Percentiles rank a stretch among this genome's conserved stretches.
These are phyloP conservation scores for Juglanconis juglandina DNA, from an alignment of 2,329 filamentous ascomycete species.

Conservation along the genomic window DNA sequence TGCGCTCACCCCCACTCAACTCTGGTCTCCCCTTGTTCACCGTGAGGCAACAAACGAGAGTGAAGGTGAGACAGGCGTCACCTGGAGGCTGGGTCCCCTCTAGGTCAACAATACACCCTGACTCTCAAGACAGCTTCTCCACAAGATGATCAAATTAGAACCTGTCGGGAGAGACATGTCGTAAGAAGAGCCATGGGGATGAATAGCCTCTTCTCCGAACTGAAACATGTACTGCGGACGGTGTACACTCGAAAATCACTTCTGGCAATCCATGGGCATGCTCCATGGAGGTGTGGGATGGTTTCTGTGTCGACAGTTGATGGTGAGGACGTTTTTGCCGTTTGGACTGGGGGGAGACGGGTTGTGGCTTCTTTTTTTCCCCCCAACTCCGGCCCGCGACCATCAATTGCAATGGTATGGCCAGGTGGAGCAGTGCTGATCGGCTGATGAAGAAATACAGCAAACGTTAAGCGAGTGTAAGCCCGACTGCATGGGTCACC, in stretches of 20 bases:
- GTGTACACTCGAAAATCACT: background rate
- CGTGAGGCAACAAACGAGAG: conserved; percentile 11
- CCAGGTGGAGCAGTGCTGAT: background rate
- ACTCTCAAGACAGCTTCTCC: background rate
- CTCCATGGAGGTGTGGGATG: background rate
- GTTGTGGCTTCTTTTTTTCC: too few relatives aligned
- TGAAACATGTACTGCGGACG: background rate
- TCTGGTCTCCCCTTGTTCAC: conserved; percentile 3
- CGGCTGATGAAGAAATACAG: background rate
- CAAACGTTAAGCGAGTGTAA: background rate
- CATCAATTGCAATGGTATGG: background rate
- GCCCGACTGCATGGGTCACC: background rate
- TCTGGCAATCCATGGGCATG: background rate
- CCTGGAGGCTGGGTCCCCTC: conserved; percentile 1
- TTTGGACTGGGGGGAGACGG: too few relatives aligned
- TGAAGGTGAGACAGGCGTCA: conserved; percentile 12
- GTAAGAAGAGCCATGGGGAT: background rate
- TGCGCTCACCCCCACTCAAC: background rate
- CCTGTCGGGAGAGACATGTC: conserved; percentile 6
- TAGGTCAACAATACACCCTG: conserved; percentile 1
- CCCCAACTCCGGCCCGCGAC: too few relatives aligned
- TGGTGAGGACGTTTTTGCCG: background rate
- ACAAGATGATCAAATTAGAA: conserved; percentile 3
- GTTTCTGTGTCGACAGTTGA: background rate
- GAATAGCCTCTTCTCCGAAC: background rate